Conservation (phyloP, 1,284 basidiomycete genomes). For the Heterobasidion parviporum region DNA sequence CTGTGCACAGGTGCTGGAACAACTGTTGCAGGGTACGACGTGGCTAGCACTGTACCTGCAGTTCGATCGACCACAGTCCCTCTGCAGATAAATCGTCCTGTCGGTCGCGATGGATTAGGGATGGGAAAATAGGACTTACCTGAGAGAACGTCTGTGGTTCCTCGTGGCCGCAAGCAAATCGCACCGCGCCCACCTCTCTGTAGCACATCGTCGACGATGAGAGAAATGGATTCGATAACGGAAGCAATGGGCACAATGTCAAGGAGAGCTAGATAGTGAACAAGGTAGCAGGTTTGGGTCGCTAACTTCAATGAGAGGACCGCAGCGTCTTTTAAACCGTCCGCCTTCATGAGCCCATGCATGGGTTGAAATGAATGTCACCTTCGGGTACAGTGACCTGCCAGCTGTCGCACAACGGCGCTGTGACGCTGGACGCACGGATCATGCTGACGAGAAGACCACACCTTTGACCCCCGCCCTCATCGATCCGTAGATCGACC, state of each 20-base stretch:
- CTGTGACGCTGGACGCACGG: neutral
- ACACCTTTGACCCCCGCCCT: neutral
- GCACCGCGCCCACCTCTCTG: neutral
- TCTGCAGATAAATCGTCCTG: neutral
- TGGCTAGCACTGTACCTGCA: slow-evolving; percentile 12
- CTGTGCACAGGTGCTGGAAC: neutral
- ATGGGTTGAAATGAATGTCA: too few species aligned
- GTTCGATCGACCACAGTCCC: slow-evolving; percentile 7
- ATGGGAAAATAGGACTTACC: neutral
- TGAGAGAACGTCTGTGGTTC: slow-evolving; percentile 2
- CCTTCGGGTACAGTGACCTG: neutral
- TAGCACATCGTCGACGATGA: slow-evolving; percentile 7
- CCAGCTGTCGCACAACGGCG: neutral
- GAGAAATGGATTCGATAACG: neutral
- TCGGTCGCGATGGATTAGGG: neutral
- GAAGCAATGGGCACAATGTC: too few species aligned
- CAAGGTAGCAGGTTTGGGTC: too few species aligned
- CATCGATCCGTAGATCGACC: slow-evolving; percentile 4
- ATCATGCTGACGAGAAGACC: neutral
- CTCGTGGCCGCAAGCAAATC: slow-evolving; percentile 8
- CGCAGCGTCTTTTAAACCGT: neutral
- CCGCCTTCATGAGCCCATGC: neutral
- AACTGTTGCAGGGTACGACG: neutral
- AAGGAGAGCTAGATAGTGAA: too few species aligned
- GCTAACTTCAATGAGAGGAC: too few species aligned